Percentiles rank a stretch among this genome's conserved stretches.
Evolutionary conservation across 73 alveolate genomes (phyloP).

Genomic region (Paramecium bursaria): DNA sequence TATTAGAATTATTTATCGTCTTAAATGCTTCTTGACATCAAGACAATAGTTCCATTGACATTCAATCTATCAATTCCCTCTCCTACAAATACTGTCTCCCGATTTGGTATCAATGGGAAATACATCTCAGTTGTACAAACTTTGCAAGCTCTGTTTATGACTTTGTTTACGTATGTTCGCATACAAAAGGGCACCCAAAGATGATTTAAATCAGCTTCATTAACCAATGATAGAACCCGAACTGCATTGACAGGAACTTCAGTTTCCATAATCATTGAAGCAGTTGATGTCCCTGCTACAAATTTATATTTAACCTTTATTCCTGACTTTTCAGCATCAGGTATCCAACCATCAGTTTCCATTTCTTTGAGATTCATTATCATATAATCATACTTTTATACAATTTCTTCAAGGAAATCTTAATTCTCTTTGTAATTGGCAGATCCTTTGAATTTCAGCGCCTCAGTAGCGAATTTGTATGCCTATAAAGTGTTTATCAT

Average conservation of each 20-base stretch:
- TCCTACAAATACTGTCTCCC: conserved; percentile 48
- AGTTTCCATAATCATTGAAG: conserved; percentile 58
- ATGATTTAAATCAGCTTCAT: conserved; percentile 53
- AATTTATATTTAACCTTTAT: conserved; percentile 42
- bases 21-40: conserved; percentile 23
- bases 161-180: conserved; percentile 45
- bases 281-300: conserved; percentile 33
- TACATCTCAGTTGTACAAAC: conserved; percentile 59
- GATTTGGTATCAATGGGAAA: conserved; percentile 57
- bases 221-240: conserved; percentile 20
- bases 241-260: conserved; percentile 46
- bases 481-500: background rate
- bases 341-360: conserved; percentile 55
- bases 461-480: background rate
- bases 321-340: conserved; percentile 23
- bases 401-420: conserved; percentile 21
- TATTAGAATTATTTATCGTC: conserved; percentile 28
- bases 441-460: conserved; percentile 1
- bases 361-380: conserved; percentile 37
- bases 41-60: conserved; percentile 31
- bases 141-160: conserved; percentile 27
- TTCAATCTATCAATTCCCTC: conserved; percentile 50
- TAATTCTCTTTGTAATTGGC: background rate
- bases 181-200: conserved; percentile 58
- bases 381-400: conserved; percentile 12